Evolutionary conservation across 345 rosid genomes (phyloP).

Genomic region (Lenwebbia sp.): DNA sequence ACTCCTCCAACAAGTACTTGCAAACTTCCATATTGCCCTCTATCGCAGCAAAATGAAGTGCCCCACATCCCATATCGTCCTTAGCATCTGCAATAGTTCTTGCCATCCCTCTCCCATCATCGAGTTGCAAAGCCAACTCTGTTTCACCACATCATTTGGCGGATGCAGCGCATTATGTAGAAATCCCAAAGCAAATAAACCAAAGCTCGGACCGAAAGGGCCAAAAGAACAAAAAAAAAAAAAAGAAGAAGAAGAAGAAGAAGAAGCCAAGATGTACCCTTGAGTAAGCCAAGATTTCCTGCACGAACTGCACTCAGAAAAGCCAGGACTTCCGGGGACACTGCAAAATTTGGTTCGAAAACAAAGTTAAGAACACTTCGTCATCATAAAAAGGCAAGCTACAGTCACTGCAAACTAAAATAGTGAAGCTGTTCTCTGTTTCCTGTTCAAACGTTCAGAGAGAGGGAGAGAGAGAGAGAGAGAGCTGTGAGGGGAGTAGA

Average conservation of each 20-base stretch:
- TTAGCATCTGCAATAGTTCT: constrained; percentile 63
- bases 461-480: background rate
- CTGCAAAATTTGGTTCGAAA: constrained; percentile 18
- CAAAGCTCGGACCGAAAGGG: background rate
- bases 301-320: constrained; percentile 53
- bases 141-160: background rate
- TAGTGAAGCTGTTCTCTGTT: too few species aligned
- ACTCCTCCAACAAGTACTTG: constrained; percentile 67
- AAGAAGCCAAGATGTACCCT: constrained; percentile 35
- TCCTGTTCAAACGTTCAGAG: background rate
- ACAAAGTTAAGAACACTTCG: background rate
- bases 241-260: background rate
- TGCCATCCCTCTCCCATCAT: constrained; percentile 56
- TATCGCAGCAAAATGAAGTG: constrained; percentile 85
- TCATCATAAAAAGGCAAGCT: background rate
- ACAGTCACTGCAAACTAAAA: too few species aligned
- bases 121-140: constrained; percentile 65
- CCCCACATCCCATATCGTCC: constrained; percentile 84
- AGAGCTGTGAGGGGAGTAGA: constrained; percentile 69
- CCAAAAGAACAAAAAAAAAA: too few species aligned
- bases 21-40: constrained; percentile 76
- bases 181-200: background rate
- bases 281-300: constrained; percentile 72
- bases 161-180: background rate
- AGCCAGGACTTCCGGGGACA: constrained; percentile 52